Conservation (phyloP, 306 rosid genomes). For the Quercus agrifolia region DNA sequence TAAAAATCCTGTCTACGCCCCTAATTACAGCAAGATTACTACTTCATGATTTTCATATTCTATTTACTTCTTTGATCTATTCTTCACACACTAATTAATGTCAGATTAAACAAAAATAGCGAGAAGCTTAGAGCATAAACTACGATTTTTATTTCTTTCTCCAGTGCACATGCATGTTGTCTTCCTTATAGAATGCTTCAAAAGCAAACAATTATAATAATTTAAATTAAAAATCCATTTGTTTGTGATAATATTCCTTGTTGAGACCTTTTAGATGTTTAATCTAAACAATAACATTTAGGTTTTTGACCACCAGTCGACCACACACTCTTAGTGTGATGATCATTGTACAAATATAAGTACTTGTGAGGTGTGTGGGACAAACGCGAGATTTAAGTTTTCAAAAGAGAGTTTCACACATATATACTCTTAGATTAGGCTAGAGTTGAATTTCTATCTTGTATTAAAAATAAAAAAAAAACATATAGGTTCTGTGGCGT, state of each 20-base stretch:
- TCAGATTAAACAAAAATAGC: background rate
- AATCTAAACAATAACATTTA: background rate
- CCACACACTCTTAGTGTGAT: too few species aligned
- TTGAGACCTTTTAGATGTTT: background rate
- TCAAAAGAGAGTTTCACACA: too few species aligned
- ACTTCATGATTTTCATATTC: background rate
- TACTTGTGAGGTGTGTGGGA: too few species aligned
- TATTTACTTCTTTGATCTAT: background rate
- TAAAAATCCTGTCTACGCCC: too few species aligned
- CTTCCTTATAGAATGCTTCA: background rate
- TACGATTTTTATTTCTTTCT: background rate
- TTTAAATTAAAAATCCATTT: background rate
- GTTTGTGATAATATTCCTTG: too few species aligned
- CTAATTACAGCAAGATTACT: background rate
- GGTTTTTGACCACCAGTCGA: too few species aligned
- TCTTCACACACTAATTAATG: background rate
- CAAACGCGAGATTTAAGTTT: too few species aligned
- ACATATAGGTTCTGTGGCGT: background rate
- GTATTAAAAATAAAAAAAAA: background rate
- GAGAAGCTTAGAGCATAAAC: background rate
- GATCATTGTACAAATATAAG: too few species aligned
- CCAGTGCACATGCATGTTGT: slow-evolving; percentile 15
- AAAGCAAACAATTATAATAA: background rate
- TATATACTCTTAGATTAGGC: too few species aligned
- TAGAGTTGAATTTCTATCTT: too few species aligned